phyloP scores from a whole-genome alignment of 2,329 filamentous ascomycete species.

The Akanthomyces uredinophilus region DNA sequence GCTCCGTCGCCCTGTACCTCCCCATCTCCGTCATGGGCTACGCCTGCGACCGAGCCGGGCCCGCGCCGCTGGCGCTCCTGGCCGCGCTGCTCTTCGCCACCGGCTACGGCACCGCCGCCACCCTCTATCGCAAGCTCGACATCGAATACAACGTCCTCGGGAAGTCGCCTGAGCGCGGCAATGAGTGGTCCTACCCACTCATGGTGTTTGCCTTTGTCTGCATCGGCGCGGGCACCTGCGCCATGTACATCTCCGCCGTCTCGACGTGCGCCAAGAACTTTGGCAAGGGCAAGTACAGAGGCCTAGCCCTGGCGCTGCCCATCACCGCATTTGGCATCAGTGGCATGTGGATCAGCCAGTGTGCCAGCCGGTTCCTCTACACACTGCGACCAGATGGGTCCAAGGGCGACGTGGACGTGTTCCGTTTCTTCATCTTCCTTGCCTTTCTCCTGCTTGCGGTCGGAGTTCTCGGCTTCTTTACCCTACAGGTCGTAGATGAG shows the following conservation, averaged over 20 bases:
- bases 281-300: conserved; percentile 79
- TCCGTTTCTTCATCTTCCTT: conserved; percentile 83
- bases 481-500: conserved; percentile 75
- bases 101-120: conserved; percentile 80
- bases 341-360: conserved; percentile 92
- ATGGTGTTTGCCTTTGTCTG: conserved; percentile 84
- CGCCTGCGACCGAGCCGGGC: conserved; percentile 82
- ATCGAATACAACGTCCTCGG: conserved; percentile 39
- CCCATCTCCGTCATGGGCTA: conserved; percentile 88
- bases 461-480: conserved; percentile 68
- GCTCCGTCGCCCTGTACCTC: conserved; percentile 84
- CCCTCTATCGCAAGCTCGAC: conserved; percentile 58
- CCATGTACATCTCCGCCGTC: conserved; percentile 87
- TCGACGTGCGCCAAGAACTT: conserved; percentile 98
- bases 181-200: conserved; percentile 64
- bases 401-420: conserved; percentile 65
- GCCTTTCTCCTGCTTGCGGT: conserved; percentile 63
- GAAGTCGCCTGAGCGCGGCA: conserved; percentile 36
- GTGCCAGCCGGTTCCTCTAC: conserved; percentile 73
- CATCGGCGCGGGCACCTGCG: conserved; percentile 77
- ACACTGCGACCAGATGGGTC: conserved; percentile 61
- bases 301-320: conserved; percentile 80
- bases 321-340: conserved; percentile 92
- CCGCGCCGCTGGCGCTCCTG: conserved; percentile 68
- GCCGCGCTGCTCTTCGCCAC: conserved; percentile 69